These are phyloP conservation scores for Yueomyces sp. DNA, from an alignment of 805 yeast species.

Conservation along the genomic window DNA sequence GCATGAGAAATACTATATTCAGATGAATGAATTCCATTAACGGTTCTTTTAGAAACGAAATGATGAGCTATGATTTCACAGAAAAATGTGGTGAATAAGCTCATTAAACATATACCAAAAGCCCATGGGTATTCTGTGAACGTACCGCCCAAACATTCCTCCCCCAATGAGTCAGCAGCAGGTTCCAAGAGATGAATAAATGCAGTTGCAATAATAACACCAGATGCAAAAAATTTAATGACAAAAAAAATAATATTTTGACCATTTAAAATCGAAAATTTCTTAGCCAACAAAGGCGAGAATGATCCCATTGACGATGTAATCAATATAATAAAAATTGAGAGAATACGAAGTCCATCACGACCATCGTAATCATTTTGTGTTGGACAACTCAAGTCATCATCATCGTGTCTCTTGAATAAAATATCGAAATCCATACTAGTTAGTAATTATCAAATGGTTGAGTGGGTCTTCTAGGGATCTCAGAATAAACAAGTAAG, in stretches of 20 bases:
- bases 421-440: too few species aligned
- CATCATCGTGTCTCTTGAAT: too few species aligned
- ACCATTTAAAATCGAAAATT: conserved; percentile 40
- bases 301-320: conserved; percentile 47
- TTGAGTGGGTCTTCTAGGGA: too few species aligned
- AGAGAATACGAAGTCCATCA: conserved; percentile 34
- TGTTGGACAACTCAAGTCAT: conserved; percentile 21
- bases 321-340: conserved; percentile 47
- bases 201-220: conserved; percentile 67
- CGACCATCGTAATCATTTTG: conserved; percentile 34
- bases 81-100: conserved; percentile 33
- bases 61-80: conserved; percentile 36
- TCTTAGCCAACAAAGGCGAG: conserved; percentile 50
- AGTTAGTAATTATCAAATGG: too few species aligned
- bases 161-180: conserved; percentile 24
- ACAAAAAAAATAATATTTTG: conserved; percentile 53
- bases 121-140: conserved; percentile 44
- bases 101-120: conserved; percentile 37
- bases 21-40: conserved; percentile 5
- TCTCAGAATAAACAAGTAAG: too few species aligned
- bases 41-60: conserved; percentile 25
- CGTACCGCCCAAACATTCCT: conserved; percentile 50
- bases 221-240: conserved; percentile 63
- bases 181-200: conserved; percentile 54
- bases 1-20: neutral